Percentiles rank a stretch among this genome's conserved stretches.
phyloP scores from a whole-genome alignment of 345 rosid genomes.

The Populus davidiana region DNA sequence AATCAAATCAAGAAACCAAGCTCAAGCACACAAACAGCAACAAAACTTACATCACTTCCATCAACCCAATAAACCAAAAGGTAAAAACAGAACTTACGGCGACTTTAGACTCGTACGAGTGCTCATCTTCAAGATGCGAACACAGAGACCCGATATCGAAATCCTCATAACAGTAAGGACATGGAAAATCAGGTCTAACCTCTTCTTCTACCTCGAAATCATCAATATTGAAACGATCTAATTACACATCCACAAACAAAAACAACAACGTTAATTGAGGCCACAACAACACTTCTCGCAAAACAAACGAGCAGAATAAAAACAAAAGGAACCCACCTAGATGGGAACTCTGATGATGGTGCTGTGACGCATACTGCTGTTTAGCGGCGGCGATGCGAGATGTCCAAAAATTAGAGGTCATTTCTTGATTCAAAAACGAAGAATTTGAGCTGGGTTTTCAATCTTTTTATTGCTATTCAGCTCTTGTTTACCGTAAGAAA shows the following conservation, averaged over 20 bases:
- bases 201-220: slow-evolving; percentile 61
- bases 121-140: slow-evolving; percentile 64
- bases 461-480: neutral
- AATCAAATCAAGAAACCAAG: slow-evolving; percentile 1
- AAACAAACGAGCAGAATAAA: neutral
- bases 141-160: slow-evolving; percentile 53
- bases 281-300: neutral
- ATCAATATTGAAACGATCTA: slow-evolving; percentile 56
- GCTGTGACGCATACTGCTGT: slow-evolving; percentile 48
- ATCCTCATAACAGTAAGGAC: slow-evolving; percentile 63
- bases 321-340: slow-evolving; percentile 24
- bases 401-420: slow-evolving; percentile 65
- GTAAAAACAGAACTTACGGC: slow-evolving; percentile 30
- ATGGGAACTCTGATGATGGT: slow-evolving; percentile 46
- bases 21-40: neutral
- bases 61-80: neutral
- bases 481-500: neutral
- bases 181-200: slow-evolving; percentile 49
- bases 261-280: neutral
- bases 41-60: too few species aligned
- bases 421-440: slow-evolving; percentile 20
- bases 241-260: neutral
- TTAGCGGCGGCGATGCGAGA: slow-evolving; percentile 59
- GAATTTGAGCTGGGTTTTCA: neutral
- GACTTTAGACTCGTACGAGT: slow-evolving; percentile 49